These are phyloP conservation scores for Ceratocystis cacaofunesta DNA, from an alignment of 2,329 filamentous ascomycete species.

Conservation along the genomic window DNA sequence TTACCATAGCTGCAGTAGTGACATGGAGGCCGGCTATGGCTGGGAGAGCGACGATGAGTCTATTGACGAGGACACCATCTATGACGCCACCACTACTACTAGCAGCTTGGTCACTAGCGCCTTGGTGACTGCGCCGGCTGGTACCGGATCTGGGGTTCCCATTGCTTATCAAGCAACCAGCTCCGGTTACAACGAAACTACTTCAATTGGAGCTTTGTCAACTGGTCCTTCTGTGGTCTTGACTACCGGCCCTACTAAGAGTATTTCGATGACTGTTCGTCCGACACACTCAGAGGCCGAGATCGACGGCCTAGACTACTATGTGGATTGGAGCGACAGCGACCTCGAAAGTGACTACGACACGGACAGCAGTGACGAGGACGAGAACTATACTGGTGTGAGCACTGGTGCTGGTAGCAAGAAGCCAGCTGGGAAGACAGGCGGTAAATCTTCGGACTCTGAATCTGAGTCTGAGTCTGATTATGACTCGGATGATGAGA, in stretches of 20 bases:
- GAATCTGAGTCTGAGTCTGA: no score
- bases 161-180: neutral
- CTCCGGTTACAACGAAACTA: neutral
- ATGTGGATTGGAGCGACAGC: neutral
- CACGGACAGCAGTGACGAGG: neutral
- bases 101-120: neutral
- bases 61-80: neutral
- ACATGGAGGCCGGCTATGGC: neutral
- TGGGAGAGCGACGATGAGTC: neutral
- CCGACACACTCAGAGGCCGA: neutral
- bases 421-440: no score
- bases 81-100: neutral
- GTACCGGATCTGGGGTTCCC: neutral
- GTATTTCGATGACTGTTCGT: neutral
- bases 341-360: neutral
- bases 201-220: neutral
- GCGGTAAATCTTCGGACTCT: no score
- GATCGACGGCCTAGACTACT: neutral
- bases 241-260: neutral
- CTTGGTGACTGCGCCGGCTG: neutral
- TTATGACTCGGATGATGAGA: no score
- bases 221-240: neutral
- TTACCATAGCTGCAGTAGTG: neutral
- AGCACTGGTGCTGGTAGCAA: no score
- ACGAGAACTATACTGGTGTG: neutral